A percentile compares a stretch with the other conserved stretches of the same genome.
These are phyloP conservation scores for Ziziphus jujuba DNA, from an alignment of 306 rosid species.

Conservation along the genomic window DNA sequence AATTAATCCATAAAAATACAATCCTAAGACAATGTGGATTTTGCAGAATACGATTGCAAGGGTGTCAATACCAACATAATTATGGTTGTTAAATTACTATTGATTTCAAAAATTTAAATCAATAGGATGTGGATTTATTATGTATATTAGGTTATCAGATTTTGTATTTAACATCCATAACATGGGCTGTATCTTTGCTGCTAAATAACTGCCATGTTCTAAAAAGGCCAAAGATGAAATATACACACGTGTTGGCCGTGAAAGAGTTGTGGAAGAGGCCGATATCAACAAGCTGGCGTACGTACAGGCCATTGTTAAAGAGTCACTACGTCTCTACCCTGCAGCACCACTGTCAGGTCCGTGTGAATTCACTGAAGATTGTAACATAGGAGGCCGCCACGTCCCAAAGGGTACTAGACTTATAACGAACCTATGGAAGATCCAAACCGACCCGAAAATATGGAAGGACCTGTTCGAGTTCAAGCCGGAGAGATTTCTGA, in stretches of 20 bases:
- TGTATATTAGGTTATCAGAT: too few species aligned
- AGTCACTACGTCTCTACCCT: conserved; percentile 51
- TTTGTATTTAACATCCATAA: too few species aligned
- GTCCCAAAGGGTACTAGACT: conserved; percentile 31
- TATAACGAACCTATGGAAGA: conserved; percentile 17
- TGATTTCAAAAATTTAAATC: too few species aligned
- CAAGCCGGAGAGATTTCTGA: conserved; percentile 25
- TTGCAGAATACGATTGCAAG: conserved; percentile 25
- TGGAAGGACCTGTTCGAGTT: conserved; percentile 18
- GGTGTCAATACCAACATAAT: conserved; percentile 19
- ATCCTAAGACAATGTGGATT: too few species aligned
- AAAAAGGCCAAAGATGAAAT: conserved; percentile 27
- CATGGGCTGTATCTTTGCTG: conserved; percentile 30
- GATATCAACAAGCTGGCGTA: conserved; percentile 41
- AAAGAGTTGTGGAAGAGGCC: neutral
- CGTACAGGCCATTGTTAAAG: conserved; percentile 49
- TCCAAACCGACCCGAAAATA: conserved; percentile 13
- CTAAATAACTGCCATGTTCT: conserved; percentile 17
- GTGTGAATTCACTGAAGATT: conserved; percentile 40
- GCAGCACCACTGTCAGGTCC: conserved; percentile 33
- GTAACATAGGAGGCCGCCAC: conserved; percentile 42
- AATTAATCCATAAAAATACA: too few species aligned
- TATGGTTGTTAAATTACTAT: too few species aligned
- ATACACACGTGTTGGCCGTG: conserved; percentile 20
- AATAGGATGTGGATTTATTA: too few species aligned